phyloP scores from a whole-genome alignment of 352 stramenopile species.

The Thalassiosira hispida region DNA sequence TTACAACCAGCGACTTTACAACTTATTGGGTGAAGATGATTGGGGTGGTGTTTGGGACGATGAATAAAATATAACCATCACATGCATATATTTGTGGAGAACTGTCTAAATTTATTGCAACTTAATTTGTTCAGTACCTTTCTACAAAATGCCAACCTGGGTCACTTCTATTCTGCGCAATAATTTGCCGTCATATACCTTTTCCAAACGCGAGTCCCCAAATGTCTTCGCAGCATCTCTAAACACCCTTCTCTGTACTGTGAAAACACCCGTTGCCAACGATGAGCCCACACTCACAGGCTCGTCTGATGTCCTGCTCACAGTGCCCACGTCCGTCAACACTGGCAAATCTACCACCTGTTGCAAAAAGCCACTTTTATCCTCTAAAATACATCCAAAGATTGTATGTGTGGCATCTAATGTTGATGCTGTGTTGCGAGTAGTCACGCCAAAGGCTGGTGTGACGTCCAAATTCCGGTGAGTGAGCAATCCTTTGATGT shows the following conservation, averaged over 20 bases:
- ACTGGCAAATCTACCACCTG: constrained; percentile 70
- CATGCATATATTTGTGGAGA: too few species aligned
- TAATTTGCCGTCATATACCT: constrained; percentile 82
- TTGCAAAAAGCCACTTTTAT: constrained; percentile 61
- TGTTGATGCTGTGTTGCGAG: constrained; percentile 40
- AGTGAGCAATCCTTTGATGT: constrained; percentile 72
- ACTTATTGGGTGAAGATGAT: constrained; percentile 31
- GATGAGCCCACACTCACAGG: constrained; percentile 18
- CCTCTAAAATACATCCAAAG: constrained; percentile 76
- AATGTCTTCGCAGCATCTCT: constrained; percentile 75
- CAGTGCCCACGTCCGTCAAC: constrained; percentile 39
- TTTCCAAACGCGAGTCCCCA: constrained; percentile 75
- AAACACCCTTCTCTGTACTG: constrained; percentile 77
- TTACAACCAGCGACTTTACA: constrained; percentile 40
- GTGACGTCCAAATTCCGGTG: constrained; percentile 72
- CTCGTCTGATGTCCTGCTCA: constrained; percentile 39
- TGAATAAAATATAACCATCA: too few species aligned
- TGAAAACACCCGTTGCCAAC: constrained; percentile 68
- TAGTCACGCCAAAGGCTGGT: constrained; percentile 82
- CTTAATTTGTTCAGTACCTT: too few species aligned
- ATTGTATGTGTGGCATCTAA: constrained; percentile 77
- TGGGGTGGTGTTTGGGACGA: constrained; percentile 44
- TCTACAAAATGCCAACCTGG: constrained; percentile 67
- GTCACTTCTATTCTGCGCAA: constrained; percentile 81
- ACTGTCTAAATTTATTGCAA: too few species aligned